Base-by-base conservation (phyloP, 78 protist genomes). In the Dictyostelium capitatum region DNA sequence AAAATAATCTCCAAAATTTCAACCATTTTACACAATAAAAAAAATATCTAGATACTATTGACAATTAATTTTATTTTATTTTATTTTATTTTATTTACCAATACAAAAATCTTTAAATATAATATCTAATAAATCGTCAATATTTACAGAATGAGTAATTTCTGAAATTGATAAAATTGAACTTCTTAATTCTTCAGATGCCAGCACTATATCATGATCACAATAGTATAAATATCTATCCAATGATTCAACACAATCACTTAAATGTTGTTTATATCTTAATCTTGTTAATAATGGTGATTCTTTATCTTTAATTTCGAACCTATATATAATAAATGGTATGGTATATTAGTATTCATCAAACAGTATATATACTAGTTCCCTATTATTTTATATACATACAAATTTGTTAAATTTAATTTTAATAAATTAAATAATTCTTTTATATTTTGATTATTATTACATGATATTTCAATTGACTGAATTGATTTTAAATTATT, bases 31-130 rank as follows among this genome's bases (percentile, higher is more conserved):
- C n/a, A n/a, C n/a, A n/a, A n/a, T n/a, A n/a, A n/a, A n/a, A n/a
- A n/a, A n/a, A n/a, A n/a, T n/a, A n/a, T n/a, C n/a, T n/a, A n/a
- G n/a, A n/a, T n/a, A n/a, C n/a, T n/a, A n/a, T n/a, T n/a, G n/a
- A n/a, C n/a, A n/a, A n/a, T n/a, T n/a, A n/a, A n/a, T n/a, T n/a
- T n/a, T n/a, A n/a, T n/a, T n/a, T n/a, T n/a, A n/a, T n/a, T n/a
- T n/a, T n/a, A n/a, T n/a, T n/a, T n/a, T n/a, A n/a, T n/a, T n/a
- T 37, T 78, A 97, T 87, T 97, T 97, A 32, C 98, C 98, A 57
- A 97, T 97, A 85, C 98, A 97, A 87, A 97, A 97, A 89, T 97
- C 98, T 46, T 83, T 67, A 54, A 97, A 97, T 73, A 97, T 79
- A 11, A 96, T 84, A 80, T 95, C 98, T 37, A 97, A 95, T 48